A percentile compares a stretch with the other conserved stretches of the same genome.
These are phyloP conservation scores for Tranzscheliella williamsii DNA, from an alignment of 1,284 basidiomycete genomes.

Conservation along the genomic window DNA sequence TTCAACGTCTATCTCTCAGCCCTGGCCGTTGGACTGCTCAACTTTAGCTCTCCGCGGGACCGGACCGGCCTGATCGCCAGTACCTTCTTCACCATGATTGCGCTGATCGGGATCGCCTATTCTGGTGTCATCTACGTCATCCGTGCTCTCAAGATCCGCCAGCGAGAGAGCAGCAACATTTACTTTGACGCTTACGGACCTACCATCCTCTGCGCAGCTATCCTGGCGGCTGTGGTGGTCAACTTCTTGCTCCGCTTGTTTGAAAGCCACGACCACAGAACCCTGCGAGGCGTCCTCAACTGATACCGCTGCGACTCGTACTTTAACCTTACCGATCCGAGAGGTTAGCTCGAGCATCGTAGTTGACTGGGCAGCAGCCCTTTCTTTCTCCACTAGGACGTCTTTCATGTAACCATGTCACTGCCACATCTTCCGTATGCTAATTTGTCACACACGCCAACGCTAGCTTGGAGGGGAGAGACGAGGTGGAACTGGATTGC, in stretches of 20 bases:
- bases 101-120: constrained; percentile 87
- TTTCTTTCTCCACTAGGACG: too few species aligned
- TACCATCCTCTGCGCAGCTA: constrained; percentile 49
- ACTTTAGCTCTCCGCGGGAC: constrained; percentile 80
- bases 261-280: constrained; percentile 39
- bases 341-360: too few species aligned
- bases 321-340: too few species aligned
- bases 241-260: constrained; percentile 55
- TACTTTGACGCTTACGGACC: constrained; percentile 60
- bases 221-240: constrained; percentile 47
- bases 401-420: too few species aligned
- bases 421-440: too few species aligned
- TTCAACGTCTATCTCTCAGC: constrained; percentile 70
- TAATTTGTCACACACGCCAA: too few species aligned
- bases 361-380: too few species aligned
- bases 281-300: constrained; percentile 42
- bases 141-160: constrained; percentile 72
- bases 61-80: constrained; percentile 79
- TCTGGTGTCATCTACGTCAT: constrained; percentile 84
- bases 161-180: constrained; percentile 52
- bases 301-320: too few species aligned
- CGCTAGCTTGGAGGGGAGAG: too few species aligned
- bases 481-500: too few species aligned
- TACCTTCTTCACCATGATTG: constrained; percentile 81
- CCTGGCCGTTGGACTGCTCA: constrained; percentile 66